phyloP scores from a whole-genome alignment of 1,139 yeast genomes.

The Pneumocystis wakefieldiae region DNA sequence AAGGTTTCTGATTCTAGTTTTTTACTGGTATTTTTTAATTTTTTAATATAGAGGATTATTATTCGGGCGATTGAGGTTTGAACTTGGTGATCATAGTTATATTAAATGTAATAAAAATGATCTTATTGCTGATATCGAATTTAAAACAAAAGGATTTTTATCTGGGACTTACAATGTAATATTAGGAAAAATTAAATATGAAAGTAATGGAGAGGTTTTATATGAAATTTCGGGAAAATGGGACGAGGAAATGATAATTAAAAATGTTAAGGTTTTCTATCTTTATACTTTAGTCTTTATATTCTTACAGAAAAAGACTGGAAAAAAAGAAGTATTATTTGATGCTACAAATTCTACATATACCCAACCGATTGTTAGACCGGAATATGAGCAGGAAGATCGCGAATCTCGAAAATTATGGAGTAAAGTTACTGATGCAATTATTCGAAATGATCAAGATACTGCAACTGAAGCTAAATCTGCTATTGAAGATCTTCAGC shows the following conservation, averaged over 20 bases:
- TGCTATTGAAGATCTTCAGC: conserved; percentile 70
- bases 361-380: conserved; percentile 54
- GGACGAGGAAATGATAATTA: conserved; percentile 74
- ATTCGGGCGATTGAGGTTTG: conserved; percentile 78
- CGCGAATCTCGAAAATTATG: conserved; percentile 73
- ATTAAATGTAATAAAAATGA: conserved; percentile 49
- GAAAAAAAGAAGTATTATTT: conserved; percentile 39
- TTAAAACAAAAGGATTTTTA: conserved; percentile 87
- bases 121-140: conserved; percentile 68
- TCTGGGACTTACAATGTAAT: conserved; percentile 86
- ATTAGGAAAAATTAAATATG: conserved; percentile 51
- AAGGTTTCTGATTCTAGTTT: conserved; percentile 37
- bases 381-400: conserved; percentile 61
- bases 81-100: conserved; percentile 78
- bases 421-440: conserved; percentile 66
- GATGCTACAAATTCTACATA: conserved; percentile 46
- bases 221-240: conserved; percentile 76
- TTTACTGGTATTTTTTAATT: neutral
- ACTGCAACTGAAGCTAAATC: conserved; percentile 79
- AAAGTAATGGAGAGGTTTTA: conserved; percentile 38
- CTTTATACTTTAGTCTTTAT: neutral
- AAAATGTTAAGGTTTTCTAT: conserved; percentile 25
- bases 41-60: conserved; percentile 30
- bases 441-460: conserved; percentile 59
- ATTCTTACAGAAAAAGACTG: conserved; percentile 22